phyloP scores from a whole-genome alignment of 2,329 filamentous ascomycete species.

The Cytospora piceicola region DNA sequence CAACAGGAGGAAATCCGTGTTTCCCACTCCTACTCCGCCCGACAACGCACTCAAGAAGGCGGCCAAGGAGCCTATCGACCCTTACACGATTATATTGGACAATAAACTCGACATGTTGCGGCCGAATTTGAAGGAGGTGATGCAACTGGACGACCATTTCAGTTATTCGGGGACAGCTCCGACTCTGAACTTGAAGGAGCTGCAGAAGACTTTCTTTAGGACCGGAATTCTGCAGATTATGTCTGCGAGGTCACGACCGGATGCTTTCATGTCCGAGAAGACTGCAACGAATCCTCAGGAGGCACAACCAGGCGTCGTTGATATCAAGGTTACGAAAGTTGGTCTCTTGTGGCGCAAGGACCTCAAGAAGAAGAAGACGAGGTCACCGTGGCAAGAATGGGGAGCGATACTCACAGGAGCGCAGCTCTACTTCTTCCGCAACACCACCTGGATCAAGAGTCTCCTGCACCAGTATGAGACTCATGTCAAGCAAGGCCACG shows the following conservation, averaged over 20 bases:
- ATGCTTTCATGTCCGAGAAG: conserved; percentile 91
- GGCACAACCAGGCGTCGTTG: conserved; percentile 88
- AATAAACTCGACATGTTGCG: conserved; percentile 81
- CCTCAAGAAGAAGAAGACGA: conserved; percentile 86
- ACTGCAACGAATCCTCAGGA: conserved; percentile 84
- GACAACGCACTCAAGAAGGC: conserved; percentile 65
- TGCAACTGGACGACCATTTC: conserved; percentile 90
- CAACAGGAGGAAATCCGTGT: conserved; percentile 68
- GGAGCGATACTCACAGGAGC: conserved; percentile 95
- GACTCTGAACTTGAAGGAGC: conserved; percentile 76
- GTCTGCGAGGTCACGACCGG: conserved; percentile 87
- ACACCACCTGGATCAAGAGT: conserved; percentile 88
- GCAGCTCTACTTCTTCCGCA: conserved; percentile 94
- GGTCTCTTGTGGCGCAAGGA: conserved; percentile 95
- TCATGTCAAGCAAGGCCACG: conserved; percentile 77
- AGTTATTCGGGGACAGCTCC: conserved; percentile 78
- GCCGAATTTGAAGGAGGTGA: conserved; percentile 87
- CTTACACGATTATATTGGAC: conserved; percentile 92
- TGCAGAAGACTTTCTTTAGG: conserved; percentile 88
- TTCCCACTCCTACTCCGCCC: conserved; percentile 62
- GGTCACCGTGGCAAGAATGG: conserved; percentile 99
- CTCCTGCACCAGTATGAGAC: conserved; percentile 86
- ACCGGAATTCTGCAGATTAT: conserved; percentile 94
- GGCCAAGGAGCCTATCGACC: conserved; percentile 85
- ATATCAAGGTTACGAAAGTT: conserved; percentile 97